Evolutionary conservation across 106 monocot species (phyloP).

Genomic region (Dendrobium catenatum): DNA sequence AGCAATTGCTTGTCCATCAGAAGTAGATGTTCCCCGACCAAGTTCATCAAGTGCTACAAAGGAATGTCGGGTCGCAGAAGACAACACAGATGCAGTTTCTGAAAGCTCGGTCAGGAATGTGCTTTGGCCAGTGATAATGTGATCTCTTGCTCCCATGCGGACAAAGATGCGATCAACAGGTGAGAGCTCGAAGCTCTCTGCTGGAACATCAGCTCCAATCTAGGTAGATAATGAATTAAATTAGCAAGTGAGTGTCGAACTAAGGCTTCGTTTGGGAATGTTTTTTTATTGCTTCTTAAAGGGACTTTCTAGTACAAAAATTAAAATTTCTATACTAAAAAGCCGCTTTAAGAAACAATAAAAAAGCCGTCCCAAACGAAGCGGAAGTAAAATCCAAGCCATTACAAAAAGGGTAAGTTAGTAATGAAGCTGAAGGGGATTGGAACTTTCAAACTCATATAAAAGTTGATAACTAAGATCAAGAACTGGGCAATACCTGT

Average conservation of each 20-base stretch:
- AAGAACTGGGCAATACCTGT: constrained; percentile 32
- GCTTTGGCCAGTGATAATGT: constrained; percentile 89
- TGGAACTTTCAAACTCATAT: neutral
- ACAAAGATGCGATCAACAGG: constrained; percentile 90
- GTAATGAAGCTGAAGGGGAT: neutral
- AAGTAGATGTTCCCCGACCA: constrained; percentile 93
- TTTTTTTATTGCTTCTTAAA: too few relatives aligned
- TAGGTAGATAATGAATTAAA: constrained; percentile 8
- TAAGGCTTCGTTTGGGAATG: too few relatives aligned
- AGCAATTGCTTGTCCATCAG: constrained; percentile 98
- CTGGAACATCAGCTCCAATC: constrained; percentile 95
- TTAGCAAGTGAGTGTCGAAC: neutral
- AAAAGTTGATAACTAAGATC: neutral
- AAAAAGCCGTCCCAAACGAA: too few relatives aligned
- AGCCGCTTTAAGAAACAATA: too few relatives aligned
- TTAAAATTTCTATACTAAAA: too few relatives aligned
- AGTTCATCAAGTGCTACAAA: constrained; percentile 93
- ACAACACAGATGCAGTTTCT: constrained; percentile 91
- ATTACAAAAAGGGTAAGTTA: neutral
- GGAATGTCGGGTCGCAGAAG: constrained; percentile 77
- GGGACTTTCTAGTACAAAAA: too few relatives aligned
- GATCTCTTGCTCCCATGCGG: constrained; percentile 92
- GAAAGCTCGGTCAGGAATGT: constrained; percentile 87
- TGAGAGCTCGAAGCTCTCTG: constrained; percentile 74
- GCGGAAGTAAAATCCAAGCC: neutral